These are phyloP conservation scores for Saccharomyces uvarum DNA, from an alignment of 1,139 yeast genomes.

Conservation along the genomic window DNA sequence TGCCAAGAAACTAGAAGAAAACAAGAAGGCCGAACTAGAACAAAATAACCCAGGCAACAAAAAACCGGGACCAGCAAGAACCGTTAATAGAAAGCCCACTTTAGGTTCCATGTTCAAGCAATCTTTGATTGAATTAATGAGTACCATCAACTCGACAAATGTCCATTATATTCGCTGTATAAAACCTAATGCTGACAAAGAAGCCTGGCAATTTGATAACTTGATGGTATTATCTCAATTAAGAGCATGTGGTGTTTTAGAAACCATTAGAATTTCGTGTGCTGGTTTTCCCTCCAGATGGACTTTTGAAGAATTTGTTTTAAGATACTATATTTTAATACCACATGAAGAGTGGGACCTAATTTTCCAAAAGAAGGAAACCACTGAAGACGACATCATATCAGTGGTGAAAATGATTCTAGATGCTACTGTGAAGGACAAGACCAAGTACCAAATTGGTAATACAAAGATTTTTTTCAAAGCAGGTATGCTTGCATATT, in stretches of 20 bases:
- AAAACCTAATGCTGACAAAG: conserved; percentile 91
- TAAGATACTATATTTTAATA: conserved; percentile 79
- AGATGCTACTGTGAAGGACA: conserved; percentile 54
- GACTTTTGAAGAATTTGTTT: conserved; percentile 91
- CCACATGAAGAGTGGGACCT: conserved; percentile 66
- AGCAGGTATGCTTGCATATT: conserved; percentile 91
- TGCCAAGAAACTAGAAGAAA: conserved; percentile 42
- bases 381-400: conserved; percentile 53
- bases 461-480: conserved; percentile 91
- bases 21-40: conserved; percentile 36
- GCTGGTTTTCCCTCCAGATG: conserved; percentile 98
- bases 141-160: conserved; percentile 86
- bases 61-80: conserved; percentile 33
- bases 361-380: conserved; percentile 46
- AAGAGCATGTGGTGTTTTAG: conserved; percentile 98
- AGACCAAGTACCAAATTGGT: conserved; percentile 74
- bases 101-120: conserved; percentile 91
- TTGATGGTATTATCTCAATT: conserved; percentile 93
- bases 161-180: conserved; percentile 97
- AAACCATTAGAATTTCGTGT: conserved; percentile 93
- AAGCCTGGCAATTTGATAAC: conserved; percentile 95
- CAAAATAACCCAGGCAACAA: conserved; percentile 41
- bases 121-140: conserved; percentile 89
- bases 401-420: conserved; percentile 62
- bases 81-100: conserved; percentile 77